A percentile compares a stretch with the other conserved stretches of the same genome.
Evolutionary conservation across 257 asterid genomes (phyloP).

Genomic region (Eucommia ulmoides): DNA sequence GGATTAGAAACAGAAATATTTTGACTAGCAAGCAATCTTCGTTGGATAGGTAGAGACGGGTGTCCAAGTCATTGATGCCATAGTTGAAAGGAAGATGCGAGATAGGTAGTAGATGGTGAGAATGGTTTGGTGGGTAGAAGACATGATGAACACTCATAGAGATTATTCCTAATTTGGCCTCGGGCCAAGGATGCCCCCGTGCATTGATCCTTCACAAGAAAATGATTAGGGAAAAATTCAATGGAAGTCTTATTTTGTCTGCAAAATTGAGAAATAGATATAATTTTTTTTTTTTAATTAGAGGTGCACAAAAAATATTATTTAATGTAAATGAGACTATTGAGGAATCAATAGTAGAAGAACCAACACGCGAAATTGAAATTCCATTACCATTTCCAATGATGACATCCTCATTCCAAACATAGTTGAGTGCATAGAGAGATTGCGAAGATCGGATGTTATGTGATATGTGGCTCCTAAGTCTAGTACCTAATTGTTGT

Average conservation of each 20-base stretch:
- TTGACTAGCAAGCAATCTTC: not conserved
- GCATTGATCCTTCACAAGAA: not conserved
- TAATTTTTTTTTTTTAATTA: not conserved
- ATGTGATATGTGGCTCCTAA: not conserved
- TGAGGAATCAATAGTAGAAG: not conserved
- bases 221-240: not conserved
- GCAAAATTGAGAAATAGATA: not conserved
- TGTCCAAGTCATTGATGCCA: constrained; percentile 2
- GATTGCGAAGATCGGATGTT: not conserved
- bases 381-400: constrained; percentile 2
- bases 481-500: not conserved
- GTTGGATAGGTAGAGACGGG: not conserved
- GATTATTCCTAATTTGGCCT: not conserved
- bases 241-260: not conserved
- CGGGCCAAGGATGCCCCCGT: not conserved
- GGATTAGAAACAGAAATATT: not conserved
- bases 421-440: not conserved
- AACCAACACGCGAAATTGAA: not conserved
- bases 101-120: not conserved
- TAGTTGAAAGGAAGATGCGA: not conserved
- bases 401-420: not conserved
- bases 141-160: not conserved
- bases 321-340: not conserved
- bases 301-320: constrained; percentile 4
- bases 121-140: not conserved